phyloP scores from a whole-genome alignment of 192 early-diverging fungal species.

The Backusella tuberculispora region DNA sequence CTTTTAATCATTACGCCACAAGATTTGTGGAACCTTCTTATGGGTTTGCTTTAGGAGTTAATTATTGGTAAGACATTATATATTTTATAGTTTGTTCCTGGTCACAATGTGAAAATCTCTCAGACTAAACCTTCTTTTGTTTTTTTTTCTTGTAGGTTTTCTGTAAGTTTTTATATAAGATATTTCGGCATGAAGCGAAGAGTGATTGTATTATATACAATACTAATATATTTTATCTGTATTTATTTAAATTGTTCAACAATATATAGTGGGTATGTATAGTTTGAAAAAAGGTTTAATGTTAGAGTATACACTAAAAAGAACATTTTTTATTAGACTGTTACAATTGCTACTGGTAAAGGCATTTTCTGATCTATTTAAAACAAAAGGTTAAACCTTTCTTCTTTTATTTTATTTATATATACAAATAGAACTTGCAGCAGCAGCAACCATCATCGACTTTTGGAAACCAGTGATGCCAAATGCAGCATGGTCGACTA shows the following conservation, averaged over 20 bases:
- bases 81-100: not conserved
- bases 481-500: slow-evolving; percentile 46
- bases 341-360: slow-evolving; percentile 34
- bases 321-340: slow-evolving; percentile 15
- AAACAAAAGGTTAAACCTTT: not conserved
- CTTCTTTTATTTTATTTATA: not conserved
- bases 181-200: not conserved
- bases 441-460: slow-evolving; percentile 83
- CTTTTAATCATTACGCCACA: slow-evolving; percentile 74
- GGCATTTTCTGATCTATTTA: not conserved
- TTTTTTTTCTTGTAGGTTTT: slow-evolving; percentile 17
- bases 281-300: not conserved
- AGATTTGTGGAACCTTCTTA: slow-evolving; percentile 82
- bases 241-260: not conserved
- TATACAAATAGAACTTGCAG: slow-evolving; percentile 60
- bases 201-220: not conserved
- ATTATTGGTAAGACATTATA: slow-evolving; percentile 55
- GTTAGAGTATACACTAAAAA: no score
- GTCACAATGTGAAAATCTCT: not conserved
- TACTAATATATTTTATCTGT: slow-evolving; percentile 47
- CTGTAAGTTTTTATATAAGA: slow-evolving; percentile 22
- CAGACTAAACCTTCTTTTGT: not conserved
- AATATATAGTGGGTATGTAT: slow-evolving; percentile 31
- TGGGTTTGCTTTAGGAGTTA: slow-evolving; percentile 72
- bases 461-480: slow-evolving; percentile 56